Percentiles rank a stretch among this genome's conserved stretches.
phyloP scores from a whole-genome alignment of 495 filamentous ascomycete genomes.

The Aspergillus bridgeri region DNA sequence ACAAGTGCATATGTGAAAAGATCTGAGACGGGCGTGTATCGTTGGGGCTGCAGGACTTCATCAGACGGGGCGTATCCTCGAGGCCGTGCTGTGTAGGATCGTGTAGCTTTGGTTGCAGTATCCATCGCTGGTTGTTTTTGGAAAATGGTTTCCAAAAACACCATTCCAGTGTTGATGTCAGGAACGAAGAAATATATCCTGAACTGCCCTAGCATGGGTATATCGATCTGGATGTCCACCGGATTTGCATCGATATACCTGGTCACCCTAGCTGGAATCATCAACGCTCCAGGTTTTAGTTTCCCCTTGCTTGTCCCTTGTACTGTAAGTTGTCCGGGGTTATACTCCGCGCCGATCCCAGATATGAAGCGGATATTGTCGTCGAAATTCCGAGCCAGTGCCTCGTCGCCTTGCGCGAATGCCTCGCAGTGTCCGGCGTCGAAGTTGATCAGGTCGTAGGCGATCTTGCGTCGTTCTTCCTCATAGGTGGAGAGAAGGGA shows the following conservation, averaged over 20 bases:
- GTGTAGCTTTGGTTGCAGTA: conserved; percentile 42
- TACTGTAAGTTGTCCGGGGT: conserved; percentile 54
- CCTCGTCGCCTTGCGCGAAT: conserved; percentile 56
- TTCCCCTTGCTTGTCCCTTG: conserved; percentile 13
- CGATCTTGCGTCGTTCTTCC: conserved; percentile 67
- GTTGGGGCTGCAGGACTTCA: conserved; percentile 54
- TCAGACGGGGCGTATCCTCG: conserved; percentile 49
- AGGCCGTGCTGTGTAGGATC: conserved; percentile 52
- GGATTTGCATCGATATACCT: conserved; percentile 68
- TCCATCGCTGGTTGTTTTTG: conserved; percentile 43
- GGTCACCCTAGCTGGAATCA: conserved; percentile 60
- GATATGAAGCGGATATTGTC: conserved; percentile 66
- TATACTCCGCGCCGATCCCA: conserved; percentile 63
- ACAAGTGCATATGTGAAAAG: conserved; percentile 57
- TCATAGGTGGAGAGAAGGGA: conserved; percentile 70
- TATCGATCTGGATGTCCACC: conserved; percentile 67
- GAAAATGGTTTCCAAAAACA: conserved; percentile 54
- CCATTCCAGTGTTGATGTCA: conserved; percentile 46
- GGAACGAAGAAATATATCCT: conserved; percentile 62
- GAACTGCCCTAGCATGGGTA: conserved; percentile 68
- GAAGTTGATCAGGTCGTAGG: conserved; percentile 69
- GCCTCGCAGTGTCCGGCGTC: conserved; percentile 57
- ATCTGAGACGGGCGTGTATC: conserved; percentile 58
- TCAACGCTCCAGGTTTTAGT: conserved; percentile 54
- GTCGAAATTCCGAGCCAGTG: conserved; percentile 58